Evolutionary conservation across 2,329 filamentous ascomycete species (phyloP), one percentile per base, ranked within the genome.

Genomic region (Colletotrichum sp.): DNA sequence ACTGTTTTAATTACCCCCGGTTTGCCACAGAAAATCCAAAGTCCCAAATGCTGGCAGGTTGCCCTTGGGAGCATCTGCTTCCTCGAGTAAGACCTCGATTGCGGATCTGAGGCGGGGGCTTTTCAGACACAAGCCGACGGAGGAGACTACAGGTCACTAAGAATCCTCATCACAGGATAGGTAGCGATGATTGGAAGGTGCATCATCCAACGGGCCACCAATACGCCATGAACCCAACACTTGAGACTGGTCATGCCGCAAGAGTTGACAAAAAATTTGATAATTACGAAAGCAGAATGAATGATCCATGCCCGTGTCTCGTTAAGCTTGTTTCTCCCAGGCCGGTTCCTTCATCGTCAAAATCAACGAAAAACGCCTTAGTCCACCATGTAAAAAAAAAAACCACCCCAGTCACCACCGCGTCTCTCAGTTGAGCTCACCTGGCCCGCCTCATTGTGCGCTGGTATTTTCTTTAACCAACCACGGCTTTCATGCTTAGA

Each of bases 401-500:
- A 52, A 52, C n/a, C 49, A 65, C 49, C 64, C 64, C 18, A 60
- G 34, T 18, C 36, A 24, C 36, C 26, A n/a, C 52, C 36, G 52
- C 64, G 30, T 69, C 55, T 52, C 60, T 24, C 32, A 28, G 6
- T 44, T 28, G 28, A 26, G 21, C 24, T 13, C n/a, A 15, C 34
- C 39, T 62, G 39, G 59, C 55, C 15, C 18, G 32, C 24, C 26
- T 57, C 39, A 34, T 44, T 18, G 13, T 57, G 24, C 52, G 24
- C 63, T 49, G 52, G 12, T 12, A 12, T 60, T 39, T 68, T 10
- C 15, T 26, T 76, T 82, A 93, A 59, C 92, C 91, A 71, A 93
- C 94, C 21, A 99, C 96, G 72, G 93, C 93, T 90, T 98, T 98
- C 90, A 96, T 93, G 85, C 96, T 98, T 82, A 99, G 85, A 72